phyloP scores from a whole-genome alignment of 169 alveolate genomes.

The Plasmodium ovale region DNA sequence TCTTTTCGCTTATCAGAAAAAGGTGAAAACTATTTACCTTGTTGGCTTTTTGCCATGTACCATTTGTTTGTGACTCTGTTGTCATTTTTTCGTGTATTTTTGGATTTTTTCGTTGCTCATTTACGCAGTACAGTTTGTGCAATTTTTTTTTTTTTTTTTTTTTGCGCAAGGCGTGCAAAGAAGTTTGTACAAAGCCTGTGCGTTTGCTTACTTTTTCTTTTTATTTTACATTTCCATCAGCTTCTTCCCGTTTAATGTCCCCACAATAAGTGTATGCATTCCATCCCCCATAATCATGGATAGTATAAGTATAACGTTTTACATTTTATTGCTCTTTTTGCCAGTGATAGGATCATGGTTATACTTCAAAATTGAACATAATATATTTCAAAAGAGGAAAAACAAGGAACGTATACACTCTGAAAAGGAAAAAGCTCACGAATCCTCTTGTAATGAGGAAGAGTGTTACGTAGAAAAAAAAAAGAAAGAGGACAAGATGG shows the following conservation, averaged over 20 bases:
- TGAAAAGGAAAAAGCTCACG: slow-evolving; percentile 3
- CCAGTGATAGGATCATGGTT: slow-evolving; percentile 37
- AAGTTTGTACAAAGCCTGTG: no score
- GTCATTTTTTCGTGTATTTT: no score
- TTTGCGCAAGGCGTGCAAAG: no score
- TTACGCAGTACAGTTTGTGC: no score
- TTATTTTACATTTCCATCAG: not conserved
- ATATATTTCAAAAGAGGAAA: slow-evolving; percentile 24
- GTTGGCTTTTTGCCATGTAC: no score
- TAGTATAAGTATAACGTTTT: slow-evolving; percentile 6
- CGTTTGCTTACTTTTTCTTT: no score
- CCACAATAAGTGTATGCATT: not conserved
- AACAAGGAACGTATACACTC: not conserved
- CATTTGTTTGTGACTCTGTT: no score
- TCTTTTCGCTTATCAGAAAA: no score
- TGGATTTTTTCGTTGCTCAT: no score
- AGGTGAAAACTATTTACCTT: no score
- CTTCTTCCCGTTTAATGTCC: not conserved
- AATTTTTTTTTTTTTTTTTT: no score
- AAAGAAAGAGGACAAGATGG: slow-evolving; percentile 7
- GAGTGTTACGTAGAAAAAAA: slow-evolving; percentile 11
- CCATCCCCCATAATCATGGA: slow-evolving; percentile 10
- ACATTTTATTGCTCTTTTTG: slow-evolving; percentile 24
- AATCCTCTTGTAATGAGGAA: slow-evolving; percentile 13
- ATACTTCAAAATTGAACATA: slow-evolving; percentile 13